A percentile compares a stretch with the other conserved stretches of the same genome.
Evolutionary conservation across 2,329 filamentous ascomycete genomes (phyloP).

Genomic region (Fusarium annulatum): DNA sequence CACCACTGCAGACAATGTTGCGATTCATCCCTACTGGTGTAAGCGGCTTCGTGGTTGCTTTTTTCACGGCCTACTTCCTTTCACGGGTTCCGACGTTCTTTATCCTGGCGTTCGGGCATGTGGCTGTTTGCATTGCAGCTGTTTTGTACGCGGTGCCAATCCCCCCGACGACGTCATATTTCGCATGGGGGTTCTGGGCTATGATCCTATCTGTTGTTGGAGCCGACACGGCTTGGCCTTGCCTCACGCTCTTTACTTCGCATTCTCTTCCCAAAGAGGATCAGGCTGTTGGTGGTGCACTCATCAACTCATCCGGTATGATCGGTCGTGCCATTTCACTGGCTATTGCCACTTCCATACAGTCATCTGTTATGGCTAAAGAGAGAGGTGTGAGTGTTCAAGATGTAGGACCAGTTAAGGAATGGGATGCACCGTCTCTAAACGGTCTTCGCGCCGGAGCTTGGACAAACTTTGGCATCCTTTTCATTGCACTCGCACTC

Average conservation of each 20-base stretch:
- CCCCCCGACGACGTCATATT: constrained; percentile 69
- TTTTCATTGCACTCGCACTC: constrained; percentile 55
- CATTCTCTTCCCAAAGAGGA: constrained; percentile 70
- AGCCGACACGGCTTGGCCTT: constrained; percentile 74
- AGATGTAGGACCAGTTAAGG: constrained; percentile 54
- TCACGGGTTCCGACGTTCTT: constrained; percentile 67
- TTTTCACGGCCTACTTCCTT: constrained; percentile 66
- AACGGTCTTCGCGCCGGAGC: constrained; percentile 60
- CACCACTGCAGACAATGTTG: constrained; percentile 73
- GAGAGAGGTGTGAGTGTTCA: constrained; percentile 58
- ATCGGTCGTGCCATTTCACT: constrained; percentile 74
- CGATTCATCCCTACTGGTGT: constrained; percentile 76
- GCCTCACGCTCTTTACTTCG: constrained; percentile 73
- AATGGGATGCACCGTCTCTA: constrained; percentile 60
- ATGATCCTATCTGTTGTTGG: constrained; percentile 75
- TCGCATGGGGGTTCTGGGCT: constrained; percentile 73
- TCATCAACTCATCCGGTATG: constrained; percentile 74
- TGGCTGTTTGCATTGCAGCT: constrained; percentile 64
- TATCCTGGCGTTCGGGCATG: constrained; percentile 68
- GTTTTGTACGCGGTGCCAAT: constrained; percentile 74
- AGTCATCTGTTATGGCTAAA: constrained; percentile 69
- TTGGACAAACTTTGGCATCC: constrained; percentile 65
- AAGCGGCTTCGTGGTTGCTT: constrained; percentile 66
- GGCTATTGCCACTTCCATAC: constrained; percentile 72
- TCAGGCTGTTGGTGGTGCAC: constrained; percentile 74